Base-by-base conservation (phyloP, 2,329 filamentous ascomycete genomes). In the Diaporthe vexans region DNA sequence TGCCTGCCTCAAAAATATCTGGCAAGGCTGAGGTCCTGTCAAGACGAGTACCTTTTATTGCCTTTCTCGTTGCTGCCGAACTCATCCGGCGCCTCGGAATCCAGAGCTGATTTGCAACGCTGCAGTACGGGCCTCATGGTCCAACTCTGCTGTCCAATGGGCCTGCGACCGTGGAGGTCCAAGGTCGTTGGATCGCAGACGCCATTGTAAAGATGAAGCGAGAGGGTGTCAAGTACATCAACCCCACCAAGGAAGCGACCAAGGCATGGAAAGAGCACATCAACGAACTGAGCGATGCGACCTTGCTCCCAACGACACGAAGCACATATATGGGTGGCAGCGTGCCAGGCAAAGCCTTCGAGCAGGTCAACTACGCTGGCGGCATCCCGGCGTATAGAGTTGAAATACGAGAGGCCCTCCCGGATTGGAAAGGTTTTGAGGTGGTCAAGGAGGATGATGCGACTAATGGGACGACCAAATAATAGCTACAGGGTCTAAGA, bases 81-180 rank as follows among this genome's bases (percentile, higher is more conserved):
- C 5, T 13, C 11, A 15, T 10, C 15, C 24, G n/a, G 24, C 58
- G 11, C 21, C 26, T 37, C 17, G 46, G 13, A n/a, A 67, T 4
- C 26, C 15, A 3, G 9, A 37, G 48, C 63, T 68, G 48, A 68
- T 46, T 21, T 17, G 40, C 21, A 21, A 40, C 24, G n/a, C n/a
- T 35, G 8, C 33, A 68, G 57, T 91, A 91, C 78, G 89, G 89
- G 0, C 83, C 86, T 0, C 90, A 92, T n/a, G 88, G 83, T 0
- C 90, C 90, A 0, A 91, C 89, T 0, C 84, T 88, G 0, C 81
- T 91, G 7, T 80, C 84, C 78, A 92, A 91, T 76, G 90, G 89
- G 0, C 90, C 91, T 0, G 85, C 86, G 0, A 85, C 83, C 1
- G 85, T 88, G 10, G 88, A 91, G 75, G 78, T 89, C 1, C 90